A percentile compares a stretch with the other conserved stretches of the same genome.
Conservation (phyloP, 192 early-diverging fungal species). For the Coemansia javaensis region DNA sequence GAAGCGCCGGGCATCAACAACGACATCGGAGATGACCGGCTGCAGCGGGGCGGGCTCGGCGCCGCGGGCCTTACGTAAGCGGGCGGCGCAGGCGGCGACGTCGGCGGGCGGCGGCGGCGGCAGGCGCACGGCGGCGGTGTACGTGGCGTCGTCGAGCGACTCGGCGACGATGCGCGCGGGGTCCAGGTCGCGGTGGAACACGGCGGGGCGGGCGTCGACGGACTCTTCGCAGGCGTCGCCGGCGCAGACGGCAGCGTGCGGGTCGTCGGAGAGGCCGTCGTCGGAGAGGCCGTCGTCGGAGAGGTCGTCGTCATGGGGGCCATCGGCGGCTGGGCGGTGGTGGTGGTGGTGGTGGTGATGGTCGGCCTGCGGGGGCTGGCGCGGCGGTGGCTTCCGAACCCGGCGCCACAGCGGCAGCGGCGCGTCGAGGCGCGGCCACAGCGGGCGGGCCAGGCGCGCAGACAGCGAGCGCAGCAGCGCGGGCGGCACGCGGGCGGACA, state of each 20-base stretch:
- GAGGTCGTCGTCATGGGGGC: no score
- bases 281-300: no score
- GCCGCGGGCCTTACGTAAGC: slow-evolving; percentile 27
- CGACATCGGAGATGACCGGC: slow-evolving; percentile 37
- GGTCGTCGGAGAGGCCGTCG: no score
- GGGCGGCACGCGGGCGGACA: slow-evolving; percentile 19
- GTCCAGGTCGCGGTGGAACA: slow-evolving; percentile 19
- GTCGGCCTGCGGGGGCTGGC: no score
- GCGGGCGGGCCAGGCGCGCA: slow-evolving; percentile 1
- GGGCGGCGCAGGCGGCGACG: not conserved
- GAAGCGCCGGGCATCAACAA: slow-evolving; percentile 16
- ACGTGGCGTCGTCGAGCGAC: not conserved
- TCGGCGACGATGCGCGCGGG: slow-evolving; percentile 7
- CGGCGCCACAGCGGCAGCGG: slow-evolving; percentile 9
- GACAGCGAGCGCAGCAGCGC: slow-evolving; percentile 12
- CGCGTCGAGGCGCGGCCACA: slow-evolving; percentile 14
- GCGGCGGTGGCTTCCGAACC: not conserved
- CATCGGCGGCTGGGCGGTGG: no score
- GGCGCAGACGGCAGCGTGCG: no score
- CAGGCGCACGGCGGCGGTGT: not conserved
- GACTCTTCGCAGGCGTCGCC: slow-evolving; percentile 8
- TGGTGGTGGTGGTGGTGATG: no score
- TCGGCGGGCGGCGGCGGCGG: not conserved
- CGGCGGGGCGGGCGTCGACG: slow-evolving; percentile 17
- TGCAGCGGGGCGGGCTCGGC: slow-evolving; percentile 5